phyloP scores from a whole-genome alignment of 208 protist genomes.

The Wallacemonas sp. region DNA sequence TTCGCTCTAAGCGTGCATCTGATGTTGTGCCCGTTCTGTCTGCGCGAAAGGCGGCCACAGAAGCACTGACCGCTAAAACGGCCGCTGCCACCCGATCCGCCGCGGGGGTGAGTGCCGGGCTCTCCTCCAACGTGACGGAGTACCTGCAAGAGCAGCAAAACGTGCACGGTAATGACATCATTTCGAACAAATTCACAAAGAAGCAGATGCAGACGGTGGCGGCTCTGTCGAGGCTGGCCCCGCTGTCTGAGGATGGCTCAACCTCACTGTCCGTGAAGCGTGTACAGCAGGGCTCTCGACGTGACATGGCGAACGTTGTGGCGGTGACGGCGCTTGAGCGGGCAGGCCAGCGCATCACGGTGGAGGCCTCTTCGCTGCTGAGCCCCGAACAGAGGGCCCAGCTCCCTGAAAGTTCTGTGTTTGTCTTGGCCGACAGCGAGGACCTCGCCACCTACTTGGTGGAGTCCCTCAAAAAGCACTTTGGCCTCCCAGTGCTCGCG shows the following conservation, averaged over 20 bases:
- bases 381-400: constrained; percentile 4
- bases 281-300: constrained; percentile 3
- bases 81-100: neutral
- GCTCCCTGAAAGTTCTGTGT: constrained; percentile 5
- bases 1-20: constrained; percentile 33
- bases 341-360: neutral
- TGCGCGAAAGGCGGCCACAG: constrained; percentile 5
- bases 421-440: constrained; percentile 44
- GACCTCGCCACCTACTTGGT: constrained; percentile 16
- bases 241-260: neutral
- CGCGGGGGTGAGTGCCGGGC: neutral
- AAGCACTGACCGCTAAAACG: neutral
- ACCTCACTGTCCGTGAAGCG: constrained; percentile 32
- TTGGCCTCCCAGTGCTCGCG: constrained; percentile 23
- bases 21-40: constrained; percentile 67
- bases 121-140: constrained; percentile 13
- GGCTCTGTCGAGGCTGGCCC: constrained; percentile 9
- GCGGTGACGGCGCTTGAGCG: constrained; percentile 36
- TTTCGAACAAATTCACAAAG: constrained; percentile 11
- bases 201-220: constrained; percentile 18
- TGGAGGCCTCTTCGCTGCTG: neutral
- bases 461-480: constrained; percentile 20
- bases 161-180: neutral
- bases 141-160: constrained; percentile 14
- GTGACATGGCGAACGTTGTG: constrained; percentile 12